Conservation (phyloP, 176 grass and related monocot genomes). For the Triticum timopheevii region DNA sequence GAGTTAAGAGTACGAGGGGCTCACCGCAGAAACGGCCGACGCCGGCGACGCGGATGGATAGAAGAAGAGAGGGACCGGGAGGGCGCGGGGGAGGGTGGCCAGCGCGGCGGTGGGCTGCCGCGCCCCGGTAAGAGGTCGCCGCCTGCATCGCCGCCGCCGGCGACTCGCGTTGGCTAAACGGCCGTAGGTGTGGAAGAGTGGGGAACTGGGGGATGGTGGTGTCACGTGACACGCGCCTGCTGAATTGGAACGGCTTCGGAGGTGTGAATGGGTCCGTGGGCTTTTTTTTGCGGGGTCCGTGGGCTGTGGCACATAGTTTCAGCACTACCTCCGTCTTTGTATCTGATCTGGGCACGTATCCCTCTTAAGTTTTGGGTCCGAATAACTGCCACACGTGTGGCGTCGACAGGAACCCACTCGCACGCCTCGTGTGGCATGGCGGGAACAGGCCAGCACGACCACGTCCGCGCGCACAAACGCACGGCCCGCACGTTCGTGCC, state of each 20-base stretch:
- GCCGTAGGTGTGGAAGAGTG: neutral
- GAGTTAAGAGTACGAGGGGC: neutral
- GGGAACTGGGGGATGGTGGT: neutral
- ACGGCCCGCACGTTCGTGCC: no score
- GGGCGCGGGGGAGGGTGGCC: neutral
- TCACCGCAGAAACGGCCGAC: slow-evolving; percentile 5
- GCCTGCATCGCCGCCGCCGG: slow-evolving; percentile 25
- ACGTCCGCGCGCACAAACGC: no score
- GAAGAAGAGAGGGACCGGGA: neutral
- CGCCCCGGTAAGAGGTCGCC: neutral
- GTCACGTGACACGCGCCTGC: slow-evolving; percentile 15
- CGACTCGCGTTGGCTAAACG: neutral
- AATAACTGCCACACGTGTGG: no score
- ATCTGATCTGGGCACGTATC: no score
- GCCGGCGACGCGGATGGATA: neutral
- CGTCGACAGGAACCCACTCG: no score
- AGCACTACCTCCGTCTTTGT: no score
- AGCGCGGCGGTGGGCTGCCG: neutral
- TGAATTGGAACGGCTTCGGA: neutral
- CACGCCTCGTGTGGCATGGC: no score
- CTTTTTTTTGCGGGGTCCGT: slow-evolving; percentile 19
- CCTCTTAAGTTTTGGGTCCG: no score
- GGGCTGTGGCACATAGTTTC: neutral
- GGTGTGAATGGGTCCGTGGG: neutral
- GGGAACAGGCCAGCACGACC: no score